Conservation (phyloP, 371 early-diverging fungal species). For the Smittium culicis region DNA sequence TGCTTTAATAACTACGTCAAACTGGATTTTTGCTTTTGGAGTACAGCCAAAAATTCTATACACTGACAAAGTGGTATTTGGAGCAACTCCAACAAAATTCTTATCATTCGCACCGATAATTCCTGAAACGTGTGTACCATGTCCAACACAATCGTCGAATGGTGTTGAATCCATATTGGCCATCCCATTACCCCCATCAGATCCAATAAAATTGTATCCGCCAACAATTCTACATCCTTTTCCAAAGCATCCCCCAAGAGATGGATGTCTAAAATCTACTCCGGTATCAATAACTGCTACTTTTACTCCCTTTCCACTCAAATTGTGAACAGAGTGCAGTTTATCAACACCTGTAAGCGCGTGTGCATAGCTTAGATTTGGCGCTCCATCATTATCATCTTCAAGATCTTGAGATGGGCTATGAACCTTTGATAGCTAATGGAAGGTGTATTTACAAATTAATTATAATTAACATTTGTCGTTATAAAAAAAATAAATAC, state of each 20-base stretch:
- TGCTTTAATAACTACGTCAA: conserved; percentile 51
- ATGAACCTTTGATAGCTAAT: conserved; percentile 4
- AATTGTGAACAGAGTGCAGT: conserved; percentile 32
- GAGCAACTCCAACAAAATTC: conserved; percentile 49
- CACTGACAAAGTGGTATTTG: conserved; percentile 45
- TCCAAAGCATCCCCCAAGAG: conserved; percentile 40
- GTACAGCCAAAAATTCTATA: conserved; percentile 56
- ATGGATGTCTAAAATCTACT: conserved; percentile 45
- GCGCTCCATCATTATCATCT: conserved; percentile 5
- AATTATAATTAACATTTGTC: too few species aligned
- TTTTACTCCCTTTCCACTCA: conserved; percentile 49
- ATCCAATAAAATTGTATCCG: conserved; percentile 47
- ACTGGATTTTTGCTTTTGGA: conserved; percentile 38
- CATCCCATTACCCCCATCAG: conserved; percentile 17
- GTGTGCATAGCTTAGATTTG: conserved; percentile 34
- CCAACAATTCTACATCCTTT: conserved; percentile 33
- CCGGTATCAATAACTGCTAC: conserved; percentile 61
- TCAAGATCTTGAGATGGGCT: neutral
- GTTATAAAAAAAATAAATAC: too few species aligned
- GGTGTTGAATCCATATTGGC: conserved; percentile 19
- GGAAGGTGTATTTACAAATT: too few species aligned
- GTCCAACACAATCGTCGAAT: conserved; percentile 42
- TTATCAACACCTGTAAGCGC: conserved; percentile 44
- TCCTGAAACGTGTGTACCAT: conserved; percentile 52
- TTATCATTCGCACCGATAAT: conserved; percentile 47